phyloP scores from a whole-genome alignment of 2,329 filamentous ascomycete genomes.

The Acephala macrosclerotiorum region DNA sequence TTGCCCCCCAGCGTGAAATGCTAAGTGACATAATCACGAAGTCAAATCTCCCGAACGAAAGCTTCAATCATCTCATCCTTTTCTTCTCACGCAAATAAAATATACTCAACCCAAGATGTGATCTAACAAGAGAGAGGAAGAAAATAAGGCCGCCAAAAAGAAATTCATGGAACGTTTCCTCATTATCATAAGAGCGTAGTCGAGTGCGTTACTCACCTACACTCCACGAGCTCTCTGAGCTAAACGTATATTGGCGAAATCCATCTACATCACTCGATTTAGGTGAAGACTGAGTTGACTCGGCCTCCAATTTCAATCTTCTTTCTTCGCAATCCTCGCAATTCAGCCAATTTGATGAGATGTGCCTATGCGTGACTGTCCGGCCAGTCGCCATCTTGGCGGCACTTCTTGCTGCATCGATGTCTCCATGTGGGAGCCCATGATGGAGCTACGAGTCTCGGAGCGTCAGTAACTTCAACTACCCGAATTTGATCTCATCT shows the following conservation, averaged over 20 bases:
- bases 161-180: background rate
- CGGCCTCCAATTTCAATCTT: background rate
- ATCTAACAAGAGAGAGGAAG: background rate
- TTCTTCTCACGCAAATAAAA: background rate
- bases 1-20: no score
- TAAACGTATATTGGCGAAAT: background rate
- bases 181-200: background rate
- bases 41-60: background rate
- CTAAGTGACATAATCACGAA: background rate
- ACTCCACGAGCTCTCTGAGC: background rate
- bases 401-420: slow-evolving; percentile 12
- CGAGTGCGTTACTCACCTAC: background rate
- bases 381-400: slow-evolving; percentile 9
- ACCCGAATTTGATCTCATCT: background rate
- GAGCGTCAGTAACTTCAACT: background rate
- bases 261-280: background rate
- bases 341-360: background rate
- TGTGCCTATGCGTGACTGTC: slow-evolving; percentile 8
- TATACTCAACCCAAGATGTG: background rate
- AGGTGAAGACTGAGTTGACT: background rate
- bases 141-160: background rate
- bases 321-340: slow-evolving; percentile 12
- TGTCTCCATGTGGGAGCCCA: slow-evolving; percentile 10
- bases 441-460: slow-evolving; percentile 6
- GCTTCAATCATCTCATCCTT: background rate